Conservation (phyloP, 352 stramenopile species). For the Phytophthora boehmeriae region DNA sequence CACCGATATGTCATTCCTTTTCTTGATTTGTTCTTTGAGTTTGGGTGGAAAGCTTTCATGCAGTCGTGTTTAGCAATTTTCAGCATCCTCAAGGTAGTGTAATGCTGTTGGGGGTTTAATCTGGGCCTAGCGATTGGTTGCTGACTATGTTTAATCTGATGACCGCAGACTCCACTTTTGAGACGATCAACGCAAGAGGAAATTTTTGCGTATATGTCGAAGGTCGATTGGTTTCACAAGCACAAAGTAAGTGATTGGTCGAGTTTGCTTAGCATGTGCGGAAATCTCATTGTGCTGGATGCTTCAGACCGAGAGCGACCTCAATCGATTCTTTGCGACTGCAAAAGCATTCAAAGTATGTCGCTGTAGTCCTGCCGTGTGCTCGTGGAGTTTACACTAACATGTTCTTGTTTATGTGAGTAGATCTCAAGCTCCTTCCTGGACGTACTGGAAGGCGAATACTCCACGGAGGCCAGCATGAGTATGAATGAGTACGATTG, state of each 20-base stretch:
- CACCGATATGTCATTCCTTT: conserved; percentile 46
- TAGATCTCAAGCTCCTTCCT: conserved; percentile 51
- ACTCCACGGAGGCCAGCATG: conserved; percentile 54
- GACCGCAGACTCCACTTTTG: conserved; percentile 25
- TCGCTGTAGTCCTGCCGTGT: background rate
- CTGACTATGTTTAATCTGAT: background rate
- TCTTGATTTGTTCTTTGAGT: conserved; percentile 56
- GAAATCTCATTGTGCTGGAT: background rate
- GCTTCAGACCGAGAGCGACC: conserved; percentile 39
- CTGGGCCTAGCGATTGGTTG: background rate
- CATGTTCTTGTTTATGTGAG: background rate
- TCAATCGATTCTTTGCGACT: conserved; percentile 39
- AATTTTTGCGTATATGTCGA: conserved; percentile 43
- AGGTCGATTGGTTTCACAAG: conserved; percentile 39
- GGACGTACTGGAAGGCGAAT: conserved; percentile 45
- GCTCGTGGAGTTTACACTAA: background rate
- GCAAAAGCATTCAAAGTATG: conserved; percentile 42
- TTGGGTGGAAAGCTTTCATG: conserved; percentile 57
- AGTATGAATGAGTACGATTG: conserved; percentile 48
- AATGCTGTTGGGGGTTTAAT: background rate
- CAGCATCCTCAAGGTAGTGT: conserved; percentile 39
- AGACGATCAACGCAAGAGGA: conserved; percentile 21
- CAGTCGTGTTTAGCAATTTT: conserved; percentile 50
- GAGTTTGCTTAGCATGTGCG: background rate
- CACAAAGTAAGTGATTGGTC: conserved; percentile 33